Evolutionary conservation across 305 asterid species (phyloP).

Genomic region (Striga hermonthica): DNA sequence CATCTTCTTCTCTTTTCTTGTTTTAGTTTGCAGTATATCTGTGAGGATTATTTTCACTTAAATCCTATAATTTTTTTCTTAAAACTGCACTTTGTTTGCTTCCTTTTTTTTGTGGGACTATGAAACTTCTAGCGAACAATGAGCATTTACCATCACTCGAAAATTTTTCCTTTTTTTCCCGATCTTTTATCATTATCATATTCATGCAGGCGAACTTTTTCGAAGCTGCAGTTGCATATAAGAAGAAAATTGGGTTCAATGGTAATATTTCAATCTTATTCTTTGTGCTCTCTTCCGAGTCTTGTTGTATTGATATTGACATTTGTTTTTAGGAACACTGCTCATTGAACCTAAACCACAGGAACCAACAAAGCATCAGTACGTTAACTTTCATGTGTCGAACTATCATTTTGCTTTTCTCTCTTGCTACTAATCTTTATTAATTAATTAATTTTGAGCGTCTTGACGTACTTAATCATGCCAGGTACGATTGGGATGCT

Average conservation of each 20-base stretch:
- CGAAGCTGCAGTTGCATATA: slow-evolving; percentile 87
- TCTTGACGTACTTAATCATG: slow-evolving; percentile 14
- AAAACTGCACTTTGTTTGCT: no score
- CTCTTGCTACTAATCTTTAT: no score
- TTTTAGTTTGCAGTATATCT: not conserved
- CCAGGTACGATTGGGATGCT: slow-evolving; percentile 98
- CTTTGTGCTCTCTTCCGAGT: not conserved
- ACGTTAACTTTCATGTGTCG: slow-evolving; percentile 21
- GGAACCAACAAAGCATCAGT: slow-evolving; percentile 99
- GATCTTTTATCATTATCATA: not conserved
- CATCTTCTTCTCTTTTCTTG: not conserved
- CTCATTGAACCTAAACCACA: slow-evolving; percentile 98
- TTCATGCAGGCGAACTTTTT: slow-evolving; percentile 75
- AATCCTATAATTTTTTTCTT: no score
- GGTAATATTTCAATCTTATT: slow-evolving; percentile 40
- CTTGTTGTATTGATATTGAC: slow-evolving; percentile 7
- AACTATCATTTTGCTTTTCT: no score
- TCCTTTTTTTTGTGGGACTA: no score
- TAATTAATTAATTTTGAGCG: no score
- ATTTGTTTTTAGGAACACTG: slow-evolving; percentile 59
- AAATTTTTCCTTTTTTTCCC: not conserved
- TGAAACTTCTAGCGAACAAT: no score
- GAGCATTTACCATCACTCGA: no score
- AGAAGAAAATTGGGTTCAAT: slow-evolving; percentile 96
- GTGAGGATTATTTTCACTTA: not conserved